Percentiles rank a stretch among this genome's conserved stretches.
Evolutionary conservation across 768 basidiomycete genomes (phyloP).

Genomic region (Tricholoma matsutake): DNA sequence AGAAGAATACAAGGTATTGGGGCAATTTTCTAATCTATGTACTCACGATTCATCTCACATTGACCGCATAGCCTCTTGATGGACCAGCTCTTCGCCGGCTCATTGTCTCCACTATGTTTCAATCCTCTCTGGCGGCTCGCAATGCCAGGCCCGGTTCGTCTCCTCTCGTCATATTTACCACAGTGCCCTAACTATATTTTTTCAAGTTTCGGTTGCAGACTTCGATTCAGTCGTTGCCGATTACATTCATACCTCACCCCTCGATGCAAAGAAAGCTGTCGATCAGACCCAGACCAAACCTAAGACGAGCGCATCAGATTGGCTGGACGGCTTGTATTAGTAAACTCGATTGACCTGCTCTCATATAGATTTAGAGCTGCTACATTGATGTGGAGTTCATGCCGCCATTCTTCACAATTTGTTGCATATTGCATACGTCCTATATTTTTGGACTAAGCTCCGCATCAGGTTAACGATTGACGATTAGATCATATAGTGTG

Average conservation of each 20-base stretch:
- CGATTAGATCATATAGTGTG: not conserved
- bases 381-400: not conserved
- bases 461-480: not conserved
- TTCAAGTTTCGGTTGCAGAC: constrained; percentile 39
- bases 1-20: constrained; percentile 26
- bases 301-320: constrained; percentile 26
- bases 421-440: not conserved
- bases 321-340: constrained; percentile 42
- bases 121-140: constrained; percentile 49
- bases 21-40: not conserved
- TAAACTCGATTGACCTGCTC: constrained; percentile 3
- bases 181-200: constrained; percentile 10
- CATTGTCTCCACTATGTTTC: constrained; percentile 60
- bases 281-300: constrained; percentile 13
- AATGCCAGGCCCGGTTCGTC: constrained; percentile 40
- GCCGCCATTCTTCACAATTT: not conserved
- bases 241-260: constrained; percentile 48
- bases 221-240: constrained; percentile 77
- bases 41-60: not conserved
- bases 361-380: not conserved
- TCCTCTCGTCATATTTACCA: not conserved
- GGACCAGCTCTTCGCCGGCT: constrained; percentile 61
- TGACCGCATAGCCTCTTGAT: constrained; percentile 48
- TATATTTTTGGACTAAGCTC: not conserved
- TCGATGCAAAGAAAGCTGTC: constrained; percentile 18